Percentiles rank a stretch among this genome's conserved stretches.
Conservation (phyloP, 2,329 filamentous ascomycete genomes). For the Pleoardoris graminearum region DNA sequence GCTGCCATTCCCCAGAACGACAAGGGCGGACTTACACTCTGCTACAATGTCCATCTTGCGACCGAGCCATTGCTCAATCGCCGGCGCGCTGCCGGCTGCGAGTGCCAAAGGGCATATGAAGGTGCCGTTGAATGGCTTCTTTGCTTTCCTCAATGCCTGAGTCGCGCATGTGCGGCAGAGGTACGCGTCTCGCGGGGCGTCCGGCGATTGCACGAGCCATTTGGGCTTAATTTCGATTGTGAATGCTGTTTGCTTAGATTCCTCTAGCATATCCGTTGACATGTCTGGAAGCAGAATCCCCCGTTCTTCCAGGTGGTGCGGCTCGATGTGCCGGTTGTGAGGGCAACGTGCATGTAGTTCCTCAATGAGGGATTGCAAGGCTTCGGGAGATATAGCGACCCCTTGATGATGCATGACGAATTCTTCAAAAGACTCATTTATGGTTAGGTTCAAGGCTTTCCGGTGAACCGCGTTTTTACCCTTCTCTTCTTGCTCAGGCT, state of each 20-base stretch:
- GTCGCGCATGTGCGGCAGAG: conserved; percentile 54
- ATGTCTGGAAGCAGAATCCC: conserved; percentile 40
- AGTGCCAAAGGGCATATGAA: conserved; percentile 49
- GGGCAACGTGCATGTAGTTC: conserved; percentile 3
- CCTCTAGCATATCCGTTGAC: conserved; percentile 24
- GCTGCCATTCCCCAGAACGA: not conserved
- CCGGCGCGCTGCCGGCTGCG: conserved; percentile 30
- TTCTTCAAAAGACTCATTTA: conserved; percentile 10
- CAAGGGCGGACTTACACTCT: not conserved
- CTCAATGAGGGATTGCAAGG: conserved; percentile 2
- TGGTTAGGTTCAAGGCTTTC: conserved; percentile 3
- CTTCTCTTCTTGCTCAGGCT: not conserved
- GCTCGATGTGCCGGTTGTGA: conserved; percentile 14
- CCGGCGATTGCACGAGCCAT: conserved; percentile 53
- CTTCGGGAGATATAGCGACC: conserved; percentile 14
- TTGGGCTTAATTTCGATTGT: conserved; percentile 54
- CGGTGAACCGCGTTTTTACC: not conserved
- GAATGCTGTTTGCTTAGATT: conserved; percentile 18
- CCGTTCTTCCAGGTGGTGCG: not conserved
- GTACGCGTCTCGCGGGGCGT: conserved; percentile 45
- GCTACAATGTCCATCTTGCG: conserved; percentile 4
- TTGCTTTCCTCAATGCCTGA: conserved; percentile 37
- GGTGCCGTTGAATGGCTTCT: conserved; percentile 9
- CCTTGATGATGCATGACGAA: conserved; percentile 28
- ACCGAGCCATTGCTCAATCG: conserved; percentile 21